phyloP scores from a whole-genome alignment of 192 early-diverging fungal genomes.

The Coemansia sp. region DNA sequence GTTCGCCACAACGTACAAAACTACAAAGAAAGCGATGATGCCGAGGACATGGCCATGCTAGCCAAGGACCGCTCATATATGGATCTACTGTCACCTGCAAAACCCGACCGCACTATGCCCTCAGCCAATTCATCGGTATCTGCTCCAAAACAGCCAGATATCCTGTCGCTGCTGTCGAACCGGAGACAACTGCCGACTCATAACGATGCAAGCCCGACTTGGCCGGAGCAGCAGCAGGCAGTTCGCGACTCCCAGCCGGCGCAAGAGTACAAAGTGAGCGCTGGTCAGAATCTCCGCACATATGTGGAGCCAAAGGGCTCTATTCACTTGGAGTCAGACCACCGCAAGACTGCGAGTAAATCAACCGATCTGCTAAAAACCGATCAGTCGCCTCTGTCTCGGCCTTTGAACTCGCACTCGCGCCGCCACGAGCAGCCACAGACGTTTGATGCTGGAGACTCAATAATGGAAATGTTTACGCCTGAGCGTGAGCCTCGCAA shows the following conservation, averaged over 20 bases:
- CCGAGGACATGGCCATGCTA: slow-evolving; percentile 30
- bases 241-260: not conserved
- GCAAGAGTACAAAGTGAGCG: not conserved
- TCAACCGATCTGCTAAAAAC: not conserved
- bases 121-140: not conserved
- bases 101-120: slow-evolving; percentile 3
- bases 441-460: slow-evolving; percentile 38
- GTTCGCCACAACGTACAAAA: not conserved
- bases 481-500: slow-evolving; percentile 26
- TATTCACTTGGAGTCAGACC: no score
- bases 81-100: slow-evolving; percentile 47
- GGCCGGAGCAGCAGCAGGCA: not conserved
- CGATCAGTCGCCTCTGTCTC: not conserved
- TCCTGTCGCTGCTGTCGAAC: slow-evolving; percentile 25
- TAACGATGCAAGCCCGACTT: not conserved
- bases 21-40: slow-evolving; percentile 1
- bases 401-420: not conserved
- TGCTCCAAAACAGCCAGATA: slow-evolving; percentile 5
- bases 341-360: not conserved
- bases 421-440: not conserved
- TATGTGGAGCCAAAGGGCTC: no score
- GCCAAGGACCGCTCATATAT: slow-evolving; percentile 48
- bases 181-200: not conserved
- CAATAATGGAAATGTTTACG: slow-evolving; percentile 55
- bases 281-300: not conserved